Base-by-base conservation (phyloP, 306 rosid species). In the Myrica gale region DNA sequence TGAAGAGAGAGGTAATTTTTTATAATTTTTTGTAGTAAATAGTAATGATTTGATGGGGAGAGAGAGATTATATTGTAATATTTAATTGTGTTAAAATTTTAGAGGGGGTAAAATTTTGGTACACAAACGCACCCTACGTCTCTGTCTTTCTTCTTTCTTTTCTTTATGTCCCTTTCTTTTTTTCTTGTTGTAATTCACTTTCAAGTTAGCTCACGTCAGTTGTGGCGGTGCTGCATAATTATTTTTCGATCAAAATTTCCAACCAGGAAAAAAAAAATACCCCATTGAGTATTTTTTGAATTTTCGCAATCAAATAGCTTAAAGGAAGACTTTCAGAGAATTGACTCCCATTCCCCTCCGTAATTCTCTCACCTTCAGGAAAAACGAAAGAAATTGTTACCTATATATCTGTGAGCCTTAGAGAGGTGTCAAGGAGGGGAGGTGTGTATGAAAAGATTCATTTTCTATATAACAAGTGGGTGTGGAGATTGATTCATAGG, bases 401-500 rank as follows among this genome's bases (percentile, higher is more conserved):
- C 7, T 7, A n/a, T n/a, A n/a, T n/a, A 47, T 47, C 9, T 47
- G 51, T 8, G 51, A 47, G 11, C 51, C 13, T 47, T 47, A 47
- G 51, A 47, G 51, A 47, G 13, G 11, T 12, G 15, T 47, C 37
- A 32, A 32, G 37, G 3, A 32, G 37, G 37, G 37, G 37, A 32
- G 37, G 37, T 32, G 37, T 32, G 37, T 32, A 47, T 47, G 51
- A 7, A 7, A 32, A 42, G 45, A 20, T 68, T 76, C 58, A 32
- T 74, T 11, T 74, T 74, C 9, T 12, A 69, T 44, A 48, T 68
- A n/a, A n/a, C 63, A 20, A 69, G 66, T 74, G 47, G 67, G 53
- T 39, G 68, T 10, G 60, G 51, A 20, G 47, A 10, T 43, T 54
- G 55, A 46, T 63, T 68, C 50, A 51, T 43, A 68, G 43, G 51